Percentiles rank a stretch among this genome's conserved stretches.
These are phyloP conservation scores for Leccinum barrowsii DNA, from an alignment of 768 basidiomycete genomes.

Conservation along the genomic window DNA sequence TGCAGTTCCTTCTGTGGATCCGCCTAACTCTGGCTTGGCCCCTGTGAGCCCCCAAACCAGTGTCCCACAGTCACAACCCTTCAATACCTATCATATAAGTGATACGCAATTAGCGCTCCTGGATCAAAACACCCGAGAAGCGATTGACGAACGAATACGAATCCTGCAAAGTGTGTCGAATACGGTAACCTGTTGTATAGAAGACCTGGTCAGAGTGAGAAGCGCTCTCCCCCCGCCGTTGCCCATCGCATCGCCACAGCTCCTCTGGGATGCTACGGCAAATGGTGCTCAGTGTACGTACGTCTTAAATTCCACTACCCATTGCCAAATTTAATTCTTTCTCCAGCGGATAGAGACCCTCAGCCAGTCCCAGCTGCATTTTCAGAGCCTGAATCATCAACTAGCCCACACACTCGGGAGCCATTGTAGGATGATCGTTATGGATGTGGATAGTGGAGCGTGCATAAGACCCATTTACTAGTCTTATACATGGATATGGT, in stretches of 20 bases:
- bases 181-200: conserved; percentile 68
- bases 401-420: background rate
- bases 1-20: background rate
- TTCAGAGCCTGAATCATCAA: conserved; percentile 2
- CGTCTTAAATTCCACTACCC: background rate
- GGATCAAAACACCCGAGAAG: conserved; percentile 69
- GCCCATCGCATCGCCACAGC: conserved; percentile 8
- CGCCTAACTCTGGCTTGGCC: background rate
- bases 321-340: background rate
- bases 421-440: conserved; percentile 2
- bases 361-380: background rate
- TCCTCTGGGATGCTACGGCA: conserved; percentile 11
- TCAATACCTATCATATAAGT: conserved; percentile 3
- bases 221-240: conserved; percentile 57
- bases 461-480: conserved; percentile 1
- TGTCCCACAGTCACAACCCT: conserved; percentile 36
- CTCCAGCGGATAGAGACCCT: background rate
- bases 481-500: background rate
- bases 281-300: conserved; percentile 14
- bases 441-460: background rate
- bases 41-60: background rate
- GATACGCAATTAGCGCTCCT: conserved; percentile 63
- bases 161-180: conserved; percentile 76
- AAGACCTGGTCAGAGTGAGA: conserved; percentile 73
- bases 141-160: conserved; percentile 79